Base-by-base conservation (phyloP, 1,284 basidiomycete genomes). In the Ustilago curta region DNA sequence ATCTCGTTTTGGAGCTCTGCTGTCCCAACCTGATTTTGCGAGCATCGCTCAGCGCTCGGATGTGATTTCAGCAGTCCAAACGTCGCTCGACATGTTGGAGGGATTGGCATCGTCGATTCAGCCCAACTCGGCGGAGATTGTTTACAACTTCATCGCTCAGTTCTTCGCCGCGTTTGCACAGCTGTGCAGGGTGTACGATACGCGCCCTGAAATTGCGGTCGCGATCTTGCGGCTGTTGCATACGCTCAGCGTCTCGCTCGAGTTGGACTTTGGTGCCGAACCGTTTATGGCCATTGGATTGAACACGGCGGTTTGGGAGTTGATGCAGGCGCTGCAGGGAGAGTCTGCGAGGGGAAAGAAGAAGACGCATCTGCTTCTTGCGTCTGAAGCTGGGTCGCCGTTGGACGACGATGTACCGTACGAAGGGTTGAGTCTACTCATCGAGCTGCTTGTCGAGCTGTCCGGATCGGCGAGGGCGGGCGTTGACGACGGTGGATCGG, bases 11-110 rank as follows among this genome's bases (percentile, higher is more conserved):
- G 74, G 73, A 23, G 27, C 59, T 9, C 44, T 78, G 1, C 60
- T 80, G 11, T 78, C 70, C 9, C 69, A 53, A 8, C 47, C 63
- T 1, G 70, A 70, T 31, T 79, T 78, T 56, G 60, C 65, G 1
- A n/a, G 55, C 19, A 68, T 73, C 51, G 53, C 65, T 12, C 79
- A 79, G 54, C 62, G 67, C n/a, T 63, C 69, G 4, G 72, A 77
- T 23, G 66, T 77, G 12, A 71, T 81, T 45, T 62, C 62, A 4
- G 73, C 63, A 3, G 62, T 81, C 7, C 75, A 77, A 42, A 79
- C 67, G 1, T 70, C 66, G 29, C 64, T 81, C 29, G 79, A 81
- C 57, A 80, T 80, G 79, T 55, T 79, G 16, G 78, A 79, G 27
- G 79, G 78, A 1, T 58, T 81, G 0, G 77, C 76, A 3, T 48